phyloP scores from a whole-genome alignment of 345 rosid genomes.

The Citrus unshiu region DNA sequence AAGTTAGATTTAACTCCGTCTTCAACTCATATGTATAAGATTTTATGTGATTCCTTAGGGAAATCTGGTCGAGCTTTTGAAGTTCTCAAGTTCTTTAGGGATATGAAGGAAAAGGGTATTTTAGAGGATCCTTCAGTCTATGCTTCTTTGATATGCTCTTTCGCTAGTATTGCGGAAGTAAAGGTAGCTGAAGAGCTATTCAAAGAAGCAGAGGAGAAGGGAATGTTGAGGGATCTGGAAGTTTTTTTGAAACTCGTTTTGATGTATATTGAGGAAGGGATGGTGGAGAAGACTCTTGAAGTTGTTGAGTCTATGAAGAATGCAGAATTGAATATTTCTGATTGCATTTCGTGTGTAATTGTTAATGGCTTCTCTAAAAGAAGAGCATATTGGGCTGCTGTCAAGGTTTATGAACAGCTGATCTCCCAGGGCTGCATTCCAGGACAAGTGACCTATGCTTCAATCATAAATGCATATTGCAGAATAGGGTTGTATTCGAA shows the following conservation, averaged over 20 bases:
- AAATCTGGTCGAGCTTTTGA: slow-evolving; percentile 60
- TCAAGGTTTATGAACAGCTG: slow-evolving; percentile 49
- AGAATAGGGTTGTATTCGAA: slow-evolving; percentile 47
- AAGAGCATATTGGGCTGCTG: slow-evolving; percentile 54
- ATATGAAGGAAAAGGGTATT: slow-evolving; percentile 53
- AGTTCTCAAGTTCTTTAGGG: slow-evolving; percentile 53
- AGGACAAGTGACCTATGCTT: slow-evolving; percentile 89
- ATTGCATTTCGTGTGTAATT: slow-evolving; percentile 66
- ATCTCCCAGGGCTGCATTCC: slow-evolving; percentile 50
- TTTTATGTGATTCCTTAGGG: slow-evolving; percentile 51
- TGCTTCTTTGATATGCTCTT: slow-evolving; percentile 51
- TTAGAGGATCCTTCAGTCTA: slow-evolving; percentile 40
- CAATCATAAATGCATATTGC: slow-evolving; percentile 60
- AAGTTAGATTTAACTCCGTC: slow-evolving; percentile 29
- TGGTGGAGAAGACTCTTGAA: slow-evolving; percentile 54
- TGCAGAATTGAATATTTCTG: slow-evolving; percentile 49
- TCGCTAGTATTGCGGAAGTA: slow-evolving; percentile 40
- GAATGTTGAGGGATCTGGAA: slow-evolving; percentile 58
- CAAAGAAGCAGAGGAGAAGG: slow-evolving; percentile 55
- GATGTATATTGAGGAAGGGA: slow-evolving; percentile 63
- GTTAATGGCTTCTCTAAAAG: slow-evolving; percentile 63
- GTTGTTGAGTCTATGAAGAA: slow-evolving; percentile 53
- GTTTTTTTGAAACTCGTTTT: slow-evolving; percentile 64
- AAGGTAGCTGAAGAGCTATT: slow-evolving; percentile 47
- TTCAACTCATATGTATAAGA: slow-evolving; percentile 33